Evolutionary conservation across 805 yeast genomes (phyloP).

Genomic region (Candida ascalaphidarum): DNA sequence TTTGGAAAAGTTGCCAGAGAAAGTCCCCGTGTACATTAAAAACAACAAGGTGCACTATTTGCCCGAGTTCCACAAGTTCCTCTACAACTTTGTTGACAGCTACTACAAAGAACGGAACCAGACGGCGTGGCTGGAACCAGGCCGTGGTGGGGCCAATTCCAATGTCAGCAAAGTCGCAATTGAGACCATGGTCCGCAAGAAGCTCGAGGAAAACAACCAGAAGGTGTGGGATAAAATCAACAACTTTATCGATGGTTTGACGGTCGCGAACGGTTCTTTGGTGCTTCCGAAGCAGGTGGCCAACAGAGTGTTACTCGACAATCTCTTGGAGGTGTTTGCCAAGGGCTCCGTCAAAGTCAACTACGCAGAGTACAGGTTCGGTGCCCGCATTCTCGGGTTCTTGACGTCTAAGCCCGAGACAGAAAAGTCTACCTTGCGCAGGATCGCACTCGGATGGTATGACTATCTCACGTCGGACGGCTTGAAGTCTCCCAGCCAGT

Average conservation of each 20-base stretch:
- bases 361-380: slow-evolving; percentile 31
- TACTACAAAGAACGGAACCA: slow-evolving; percentile 7
- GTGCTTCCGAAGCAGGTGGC: slow-evolving; percentile 6
- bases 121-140: not conserved
- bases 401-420: slow-evolving; percentile 14
- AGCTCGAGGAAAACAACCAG: slow-evolving; percentile 15
- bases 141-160: too few species aligned
- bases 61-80: slow-evolving; percentile 30
- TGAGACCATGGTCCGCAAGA: slow-evolving; percentile 12
- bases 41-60: slow-evolving; percentile 25
- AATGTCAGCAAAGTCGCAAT: slow-evolving; percentile 12
- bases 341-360: slow-evolving; percentile 27
- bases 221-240: slow-evolving; percentile 14
- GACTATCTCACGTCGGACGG: slow-evolving; percentile 19
- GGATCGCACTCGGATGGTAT: slow-evolving; percentile 31
- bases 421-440: slow-evolving; percentile 14
- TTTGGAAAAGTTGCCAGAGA: slow-evolving; percentile 16
- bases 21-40: slow-evolving; percentile 23
- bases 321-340: slow-evolving; percentile 20
- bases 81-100: slow-evolving; percentile 23
- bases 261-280: slow-evolving; percentile 4
- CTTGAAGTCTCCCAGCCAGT: slow-evolving; percentile 11
- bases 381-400: slow-evolving; percentile 32
- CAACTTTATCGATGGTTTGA: slow-evolving; percentile 16
- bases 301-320: slow-evolving; percentile 17